Percentiles rank a stretch among this genome's conserved stretches.
These are phyloP conservation scores for Chloroidium sp. DNA, from an alignment of 163 green algal species.

Conservation along the genomic window DNA sequence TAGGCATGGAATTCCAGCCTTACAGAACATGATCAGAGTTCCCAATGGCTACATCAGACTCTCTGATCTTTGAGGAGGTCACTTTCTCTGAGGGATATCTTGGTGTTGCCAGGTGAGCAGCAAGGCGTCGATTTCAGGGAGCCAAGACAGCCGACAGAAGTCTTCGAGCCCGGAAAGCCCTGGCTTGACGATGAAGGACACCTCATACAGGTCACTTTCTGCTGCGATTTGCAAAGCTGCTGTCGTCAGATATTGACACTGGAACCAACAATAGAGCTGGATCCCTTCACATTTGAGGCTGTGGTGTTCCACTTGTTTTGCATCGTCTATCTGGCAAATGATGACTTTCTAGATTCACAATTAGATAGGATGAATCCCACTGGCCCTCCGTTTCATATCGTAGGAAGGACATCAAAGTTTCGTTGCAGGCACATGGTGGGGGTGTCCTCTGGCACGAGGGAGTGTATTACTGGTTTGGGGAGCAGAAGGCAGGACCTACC, in stretches of 20 bases:
- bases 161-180: conserved; percentile 7
- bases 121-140: too few species aligned
- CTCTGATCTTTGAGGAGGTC: too few species aligned
- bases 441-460: conserved; percentile 25
- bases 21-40: too few species aligned
- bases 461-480: conserved; percentile 35
- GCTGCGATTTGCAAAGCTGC: not conserved
- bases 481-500: conserved; percentile 32
- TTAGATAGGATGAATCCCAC: not conserved
- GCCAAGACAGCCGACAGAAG: not conserved
- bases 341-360: not conserved
- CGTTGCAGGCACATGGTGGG: conserved; percentile 29
- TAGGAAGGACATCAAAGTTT: not conserved
- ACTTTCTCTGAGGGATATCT: too few species aligned
- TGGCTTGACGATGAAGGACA: conserved; percentile 13
- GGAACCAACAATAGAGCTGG: not conserved
- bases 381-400: not conserved
- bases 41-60: too few species aligned
- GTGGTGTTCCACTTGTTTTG: too few species aligned
- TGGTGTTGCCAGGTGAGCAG: too few species aligned
- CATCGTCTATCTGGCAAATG: not conserved
- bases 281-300: too few species aligned
- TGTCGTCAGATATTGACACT: not conserved
- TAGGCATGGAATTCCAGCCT: too few species aligned
- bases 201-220: conserved; percentile 5